These are phyloP conservation scores for Lunasporangiospora selenospora DNA, from an alignment of 192 early-diverging fungal species.

Conservation along the genomic window DNA sequence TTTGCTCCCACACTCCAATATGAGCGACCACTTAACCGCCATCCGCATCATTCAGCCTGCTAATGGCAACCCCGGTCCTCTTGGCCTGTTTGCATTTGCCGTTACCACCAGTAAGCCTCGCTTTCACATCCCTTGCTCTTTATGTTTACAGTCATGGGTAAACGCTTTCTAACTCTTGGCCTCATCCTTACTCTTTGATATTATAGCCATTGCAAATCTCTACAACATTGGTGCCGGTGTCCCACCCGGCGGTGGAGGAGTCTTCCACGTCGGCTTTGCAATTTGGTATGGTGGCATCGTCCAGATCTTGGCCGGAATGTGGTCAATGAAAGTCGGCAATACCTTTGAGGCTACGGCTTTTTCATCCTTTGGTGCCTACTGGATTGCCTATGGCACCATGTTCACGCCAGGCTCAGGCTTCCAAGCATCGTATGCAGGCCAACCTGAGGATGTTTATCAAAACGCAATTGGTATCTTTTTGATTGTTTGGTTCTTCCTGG, in stretches of 20 bases:
- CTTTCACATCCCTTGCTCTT: neutral
- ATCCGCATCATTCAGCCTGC: slow-evolving; percentile 37
- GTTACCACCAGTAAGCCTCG: slow-evolving; percentile 60
- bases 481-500: slow-evolving; percentile 46
- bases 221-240: slow-evolving; percentile 73
- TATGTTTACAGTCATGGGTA: neutral
- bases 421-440: slow-evolving; percentile 34
- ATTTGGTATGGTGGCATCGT: slow-evolving; percentile 80
- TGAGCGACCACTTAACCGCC: slow-evolving; percentile 5
- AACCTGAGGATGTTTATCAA: slow-evolving; percentile 18
- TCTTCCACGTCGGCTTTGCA: slow-evolving; percentile 66
- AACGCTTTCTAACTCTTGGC: neutral
- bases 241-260: slow-evolving; percentile 49
- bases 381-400: slow-evolving; percentile 66
- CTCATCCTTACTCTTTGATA: neutral
- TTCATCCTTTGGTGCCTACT: slow-evolving; percentile 67
- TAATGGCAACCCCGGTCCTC: slow-evolving; percentile 67
- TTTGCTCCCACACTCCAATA: neutral
- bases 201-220: slow-evolving; percentile 65
- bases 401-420: slow-evolving; percentile 61
- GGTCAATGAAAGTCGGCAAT: slow-evolving; percentile 79
- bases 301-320: slow-evolving; percentile 86
- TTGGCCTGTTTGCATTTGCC: slow-evolving; percentile 70
- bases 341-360: slow-evolving; percentile 87
- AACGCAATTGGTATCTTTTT: slow-evolving; percentile 65